These are phyloP conservation scores for Podaxis pistillaris DNA, from an alignment of 768 basidiomycete species.

Conservation along the genomic window DNA sequence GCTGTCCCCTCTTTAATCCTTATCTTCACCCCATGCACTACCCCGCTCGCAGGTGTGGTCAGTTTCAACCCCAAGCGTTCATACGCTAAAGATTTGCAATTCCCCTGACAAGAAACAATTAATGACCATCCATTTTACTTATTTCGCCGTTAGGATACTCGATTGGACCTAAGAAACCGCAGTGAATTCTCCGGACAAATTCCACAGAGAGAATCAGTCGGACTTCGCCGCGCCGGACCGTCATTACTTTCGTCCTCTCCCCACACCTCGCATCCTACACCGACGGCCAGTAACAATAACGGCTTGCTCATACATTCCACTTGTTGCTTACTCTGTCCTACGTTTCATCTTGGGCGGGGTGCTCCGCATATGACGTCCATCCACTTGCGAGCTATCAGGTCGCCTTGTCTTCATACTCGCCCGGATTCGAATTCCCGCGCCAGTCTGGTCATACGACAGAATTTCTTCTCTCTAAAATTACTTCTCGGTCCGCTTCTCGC, in stretches of 20 bases:
- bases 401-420: not conserved
- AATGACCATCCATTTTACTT: not conserved
- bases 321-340: not conserved
- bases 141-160: not conserved
- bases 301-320: not conserved
- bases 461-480: conserved; percentile 10
- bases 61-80: not conserved
- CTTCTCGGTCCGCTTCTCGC: conserved; percentile 7
- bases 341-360: not conserved
- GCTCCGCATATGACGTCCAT: not conserved
- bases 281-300: not conserved
- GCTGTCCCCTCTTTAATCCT: not conserved
- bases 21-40: not conserved
- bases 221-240: not conserved
- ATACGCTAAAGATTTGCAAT: not conserved
- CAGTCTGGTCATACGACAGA: conserved; percentile 3
- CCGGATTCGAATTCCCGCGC: not conserved
- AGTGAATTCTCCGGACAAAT: not conserved
- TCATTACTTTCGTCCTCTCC: not conserved
- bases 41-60: not conserved
- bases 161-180: not conserved
- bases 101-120: not conserved
- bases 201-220: not conserved
- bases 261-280: not conserved
- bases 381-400: not conserved